Base-by-base conservation (phyloP, 139 green algal genomes). In the Picochlorum sp. region DNA sequence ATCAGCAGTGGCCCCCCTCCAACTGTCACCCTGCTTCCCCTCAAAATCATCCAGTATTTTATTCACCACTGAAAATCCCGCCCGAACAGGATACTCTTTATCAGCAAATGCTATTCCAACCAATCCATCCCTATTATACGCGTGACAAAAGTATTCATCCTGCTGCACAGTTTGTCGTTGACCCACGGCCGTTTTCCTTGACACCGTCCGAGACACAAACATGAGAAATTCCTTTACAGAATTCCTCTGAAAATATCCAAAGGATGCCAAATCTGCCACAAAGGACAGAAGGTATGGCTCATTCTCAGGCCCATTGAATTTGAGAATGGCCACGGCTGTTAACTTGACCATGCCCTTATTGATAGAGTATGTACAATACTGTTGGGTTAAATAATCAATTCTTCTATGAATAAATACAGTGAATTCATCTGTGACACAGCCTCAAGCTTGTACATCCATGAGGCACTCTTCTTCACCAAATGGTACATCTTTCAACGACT, bases 61-160 rank as follows among this genome's bases (percentile, higher is more conserved):
- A 50, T 84, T 87, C 21, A 97, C 86, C 21, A 99, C 88, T 41
- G 84, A 92, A 77, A 99, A 99, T 1, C 92, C 92, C 6, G 88
- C 86, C 3, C 90, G 85, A 0, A 76, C 79, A 4, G 94, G 92
- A 73, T 99, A 99, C 30, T 96, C 88, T 9, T 71, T 70, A 71
- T 97, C 92, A 44, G 83, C 83, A 44, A 99, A 88, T 5, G 84
- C 88, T 4, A 99, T 81, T 47, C 81, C 94, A 58, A 85, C 87
- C 32, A 99, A 71, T 0, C 88, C 88, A 49, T 95, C 87, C 21
- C 75, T 76, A 41, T 98, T 92, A 68, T 90, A 86, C 11, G 87
- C 89, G 66, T 99, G 94, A 65, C 85, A 92, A 30, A 92, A 81
- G 72, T 97, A 98, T 51, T 95, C 88, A 38, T 98, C 88, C 30